Conservation (phyloP, 2,329 filamentous ascomycete species). For the Aureobasidium sp. region DNA sequence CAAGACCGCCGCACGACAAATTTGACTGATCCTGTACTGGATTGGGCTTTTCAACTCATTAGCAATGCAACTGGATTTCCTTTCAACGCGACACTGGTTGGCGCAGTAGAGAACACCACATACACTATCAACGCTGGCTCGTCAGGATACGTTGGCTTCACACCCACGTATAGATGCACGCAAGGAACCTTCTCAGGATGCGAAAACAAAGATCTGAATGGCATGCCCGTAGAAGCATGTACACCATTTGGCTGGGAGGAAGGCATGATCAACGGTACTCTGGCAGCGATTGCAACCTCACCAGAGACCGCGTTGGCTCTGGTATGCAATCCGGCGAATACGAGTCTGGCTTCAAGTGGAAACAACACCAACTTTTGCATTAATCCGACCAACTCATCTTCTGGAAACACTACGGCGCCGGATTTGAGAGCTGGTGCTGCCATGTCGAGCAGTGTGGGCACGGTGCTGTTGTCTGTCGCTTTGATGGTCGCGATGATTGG, state of each 20-base stretch:
- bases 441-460: background rate
- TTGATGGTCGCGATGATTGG: background rate
- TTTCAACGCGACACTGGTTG: background rate
- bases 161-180: background rate
- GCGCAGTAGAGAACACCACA: background rate
- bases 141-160: background rate
- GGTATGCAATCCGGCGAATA: conserved; percentile 3
- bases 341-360: background rate
- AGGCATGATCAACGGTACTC: background rate
- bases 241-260: background rate
- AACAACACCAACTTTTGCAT: background rate
- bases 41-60: background rate
- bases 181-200: background rate
- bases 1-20: background rate
- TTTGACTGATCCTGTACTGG: background rate
- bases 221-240: background rate
- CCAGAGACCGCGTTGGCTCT: background rate
- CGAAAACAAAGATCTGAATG: background rate
- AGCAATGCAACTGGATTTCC: background rate
- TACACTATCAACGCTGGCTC: background rate
- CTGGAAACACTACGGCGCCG: background rate
- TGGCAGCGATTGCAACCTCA: background rate
- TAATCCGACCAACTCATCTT: background rate
- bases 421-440: background rate
- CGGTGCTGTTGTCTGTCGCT: background rate